Evolutionary conservation across 768 basidiomycete genomes (phyloP), one percentile per base, ranked within the genome.

Genomic region (Agrocybe chaxingu): DNA sequence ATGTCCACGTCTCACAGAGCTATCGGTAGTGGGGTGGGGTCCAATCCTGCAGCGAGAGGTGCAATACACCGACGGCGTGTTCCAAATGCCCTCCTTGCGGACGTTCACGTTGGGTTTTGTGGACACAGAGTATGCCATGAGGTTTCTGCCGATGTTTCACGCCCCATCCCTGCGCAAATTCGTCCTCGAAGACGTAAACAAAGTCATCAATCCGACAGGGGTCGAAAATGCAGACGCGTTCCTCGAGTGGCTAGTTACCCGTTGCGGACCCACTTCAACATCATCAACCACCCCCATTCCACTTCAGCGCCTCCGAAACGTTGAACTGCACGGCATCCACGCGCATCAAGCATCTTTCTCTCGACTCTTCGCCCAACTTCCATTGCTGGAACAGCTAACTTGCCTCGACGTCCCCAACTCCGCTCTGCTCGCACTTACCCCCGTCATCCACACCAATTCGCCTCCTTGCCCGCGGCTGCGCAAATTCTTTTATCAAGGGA

Each of bases 11-110:
- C 70, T 85, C 19, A 56, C 64, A 47, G 62, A 63, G 7, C 70
- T 85, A 3, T 63, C 71, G 33, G 71, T 85, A 39, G 62, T 79
- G 8, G 82, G 82, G 2, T 78, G 81, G 70, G 82, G 81, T 11
- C 78, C 80, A 1, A 66, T 59, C 42, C 59, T 75, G 32, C 53
- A 48, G 3, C 41, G 46, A 32, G 33, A 51, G 39, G 31, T 48
- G 31, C 29, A 36, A 18, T n/a, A 31, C 54, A 34, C 11, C 33
- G 33, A 36, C 10, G 48, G 48, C 29, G 50, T 49, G 29, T 49
- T 82, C 48, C 48, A 43, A 10, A 51, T 79, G 11, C 73, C 74
- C 3, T 57, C 55, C 8, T 55, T 82, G 9, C 47, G 56, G 10
- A 58, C 62, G n/a, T 58, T 82, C 10, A 60, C 65, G 8, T 54